phyloP scores from a whole-genome alignment of 257 asterid genomes.

The Salvia miltiorrhiza region DNA sequence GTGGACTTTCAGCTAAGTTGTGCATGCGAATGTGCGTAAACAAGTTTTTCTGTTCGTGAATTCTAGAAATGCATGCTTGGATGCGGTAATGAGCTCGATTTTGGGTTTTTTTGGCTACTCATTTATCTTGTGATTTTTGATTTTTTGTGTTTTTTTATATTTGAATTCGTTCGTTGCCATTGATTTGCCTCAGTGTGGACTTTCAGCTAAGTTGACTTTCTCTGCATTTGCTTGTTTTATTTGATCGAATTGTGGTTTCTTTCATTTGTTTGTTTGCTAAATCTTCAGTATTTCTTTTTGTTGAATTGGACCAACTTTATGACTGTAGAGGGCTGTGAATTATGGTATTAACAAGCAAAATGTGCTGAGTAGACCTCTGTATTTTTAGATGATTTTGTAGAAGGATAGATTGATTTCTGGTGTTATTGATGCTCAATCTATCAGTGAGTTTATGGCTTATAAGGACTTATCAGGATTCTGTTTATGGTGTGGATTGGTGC shows the following conservation, averaged over 20 bases:
- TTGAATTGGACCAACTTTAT: not conserved
- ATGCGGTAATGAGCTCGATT: not conserved
- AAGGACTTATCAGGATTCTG: not conserved
- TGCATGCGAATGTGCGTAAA: not conserved
- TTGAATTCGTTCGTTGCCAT: not conserved
- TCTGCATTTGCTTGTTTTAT: conserved; percentile 1
- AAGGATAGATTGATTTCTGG: conserved; percentile 6
- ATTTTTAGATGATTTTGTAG: not conserved
- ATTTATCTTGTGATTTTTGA: not conserved
- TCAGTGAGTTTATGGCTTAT: not conserved
- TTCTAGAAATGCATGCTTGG: not conserved
- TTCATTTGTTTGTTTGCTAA: not conserved
- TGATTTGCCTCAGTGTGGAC: not conserved
- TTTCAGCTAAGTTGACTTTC: conserved; percentile 25
- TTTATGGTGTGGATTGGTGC: conserved; percentile 17
- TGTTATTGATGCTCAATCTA: not conserved
- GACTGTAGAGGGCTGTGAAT: not conserved
- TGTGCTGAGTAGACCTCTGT: no score
- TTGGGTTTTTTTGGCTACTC: not conserved
- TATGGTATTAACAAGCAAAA: no score
- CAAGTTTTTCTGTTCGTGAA: not conserved
- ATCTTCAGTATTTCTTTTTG: not conserved
- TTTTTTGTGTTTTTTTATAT: not conserved
- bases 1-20: conserved; percentile 1
- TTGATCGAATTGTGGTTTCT: not conserved